phyloP scores from a whole-genome alignment of 495 filamentous ascomycete species.

The Aspergillus ellipticus region DNA sequence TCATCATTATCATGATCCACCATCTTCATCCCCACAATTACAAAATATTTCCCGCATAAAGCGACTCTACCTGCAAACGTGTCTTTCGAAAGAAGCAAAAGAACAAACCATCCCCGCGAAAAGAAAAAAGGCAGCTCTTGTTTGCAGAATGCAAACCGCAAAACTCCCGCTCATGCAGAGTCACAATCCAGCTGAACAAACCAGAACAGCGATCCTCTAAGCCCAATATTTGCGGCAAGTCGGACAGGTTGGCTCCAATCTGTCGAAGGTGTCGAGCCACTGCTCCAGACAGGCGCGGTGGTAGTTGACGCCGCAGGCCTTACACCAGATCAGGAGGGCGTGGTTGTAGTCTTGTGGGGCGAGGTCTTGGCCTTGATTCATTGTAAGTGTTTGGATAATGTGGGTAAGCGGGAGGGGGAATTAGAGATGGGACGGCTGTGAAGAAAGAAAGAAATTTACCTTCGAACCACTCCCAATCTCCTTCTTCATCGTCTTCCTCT shows the following conservation, averaged over 20 bases:
- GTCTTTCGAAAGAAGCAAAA: no score
- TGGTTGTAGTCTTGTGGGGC: not conserved
- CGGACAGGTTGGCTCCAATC: constrained; percentile 10
- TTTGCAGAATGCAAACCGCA: no score
- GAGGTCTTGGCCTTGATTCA: not conserved
- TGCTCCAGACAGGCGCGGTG: constrained; percentile 10
- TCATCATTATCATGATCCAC: no score
- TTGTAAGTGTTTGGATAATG: not conserved
- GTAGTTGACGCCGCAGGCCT: constrained; percentile 10
- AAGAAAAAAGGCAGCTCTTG: no score
- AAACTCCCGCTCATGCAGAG: not conserved
- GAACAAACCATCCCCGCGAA: no score
- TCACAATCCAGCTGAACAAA: not conserved
- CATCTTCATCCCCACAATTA: no score
- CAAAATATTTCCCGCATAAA: no score
- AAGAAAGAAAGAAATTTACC: not conserved
- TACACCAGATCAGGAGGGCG: constrained; percentile 7
- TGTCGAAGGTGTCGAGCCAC: constrained; percentile 5
- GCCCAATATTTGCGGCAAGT: constrained; percentile 12
- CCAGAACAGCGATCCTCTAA: no score
- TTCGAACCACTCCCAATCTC: not conserved
- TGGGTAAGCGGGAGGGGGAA: no score
- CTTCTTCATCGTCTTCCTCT: not conserved
- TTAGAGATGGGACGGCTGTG: not conserved
- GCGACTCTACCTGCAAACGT: no score